Evolutionary conservation across 768 basidiomycete species (phyloP), one percentile per base, ranked within the genome.

Genomic region (Chiua virens): DNA sequence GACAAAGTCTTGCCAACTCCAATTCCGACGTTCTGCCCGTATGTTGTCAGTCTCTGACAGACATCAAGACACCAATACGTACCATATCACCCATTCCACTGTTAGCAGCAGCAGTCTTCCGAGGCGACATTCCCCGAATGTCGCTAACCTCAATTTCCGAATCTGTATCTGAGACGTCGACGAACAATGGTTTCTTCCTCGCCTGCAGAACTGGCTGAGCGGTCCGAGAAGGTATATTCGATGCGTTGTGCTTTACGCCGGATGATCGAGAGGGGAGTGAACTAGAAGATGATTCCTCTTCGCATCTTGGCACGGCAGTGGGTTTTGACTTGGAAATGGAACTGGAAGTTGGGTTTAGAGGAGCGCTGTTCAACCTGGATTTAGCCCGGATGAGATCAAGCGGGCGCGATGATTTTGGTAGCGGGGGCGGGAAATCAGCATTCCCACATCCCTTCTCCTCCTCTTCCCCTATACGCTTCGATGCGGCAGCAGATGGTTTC

Each of bases 311-410:
- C 23, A 34, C 6, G 27, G 41, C 8, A 2, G 37, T 23, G 14
- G 47, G 11, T 10, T 50, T 56, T 2, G 42, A 32, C 18, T 47
- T 56, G 6, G 47, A 7, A 1, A 37, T 54, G 15, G 48, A 42
- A 7, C 35, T 52, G 15, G 48, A 42, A 5, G 27, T 42, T 5
- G 25, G 17, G 20, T 47, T 20, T 4, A 43, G 11, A 18, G 30
- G 21, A 6, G 28, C n/a, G 18, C 39, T 17, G 17, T 17, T 15
- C 11, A 8, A 6, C 30, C 41, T 57, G 25, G 42, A 10, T 49
- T 54, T 61, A 5, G 52, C 56, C 36, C 61, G 61, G 14, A 63
- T 47, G 44, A 66, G 20, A n/a, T 68, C 65, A 14, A 67, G 66
- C 1, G 65, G 65, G n/a, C 65, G 65, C 17, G 15, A 53, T 13